Conservation (phyloP, 176 grass and related monocot genomes). For the Paspalum vaginatum region DNA sequence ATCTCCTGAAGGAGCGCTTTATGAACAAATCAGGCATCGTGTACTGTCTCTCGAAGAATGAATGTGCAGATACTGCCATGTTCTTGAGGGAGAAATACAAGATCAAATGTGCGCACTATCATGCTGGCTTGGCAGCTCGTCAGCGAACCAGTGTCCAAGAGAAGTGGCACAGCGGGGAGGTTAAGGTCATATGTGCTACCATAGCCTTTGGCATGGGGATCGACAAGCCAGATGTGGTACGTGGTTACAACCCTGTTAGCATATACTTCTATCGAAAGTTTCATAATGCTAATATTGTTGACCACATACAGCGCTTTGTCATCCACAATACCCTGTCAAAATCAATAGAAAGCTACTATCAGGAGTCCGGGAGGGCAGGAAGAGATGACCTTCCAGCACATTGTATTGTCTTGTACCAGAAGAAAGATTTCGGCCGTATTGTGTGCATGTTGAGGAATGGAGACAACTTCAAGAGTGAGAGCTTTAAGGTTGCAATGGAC, state of each 20-base stretch:
- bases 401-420: slow-evolving; percentile 75
- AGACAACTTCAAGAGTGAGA: slow-evolving; percentile 53
- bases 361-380: slow-evolving; percentile 88
- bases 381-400: slow-evolving; percentile 70
- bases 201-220: slow-evolving; percentile 99
- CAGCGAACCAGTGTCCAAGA: slow-evolving; percentile 71
- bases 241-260: slow-evolving; percentile 3
- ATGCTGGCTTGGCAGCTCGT: slow-evolving; percentile 68
- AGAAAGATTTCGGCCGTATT: slow-evolving; percentile 85
- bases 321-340: slow-evolving; percentile 91
- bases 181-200: slow-evolving; percentile 81
- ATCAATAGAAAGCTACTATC: slow-evolving; percentile 98
- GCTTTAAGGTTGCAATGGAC: slow-evolving; percentile 75
- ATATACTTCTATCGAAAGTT: neutral
- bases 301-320: slow-evolving; percentile 66
- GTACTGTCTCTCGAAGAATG: slow-evolving; percentile 88
- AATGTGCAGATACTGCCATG: slow-evolving; percentile 83
- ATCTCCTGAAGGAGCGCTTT: slow-evolving; percentile 75
- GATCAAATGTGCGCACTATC: slow-evolving; percentile 75
- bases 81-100: slow-evolving; percentile 83
- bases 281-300: slow-evolving; percentile 19
- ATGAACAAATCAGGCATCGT: slow-evolving; percentile 77
- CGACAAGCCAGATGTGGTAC: slow-evolving; percentile 91
- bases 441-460: slow-evolving; percentile 83
- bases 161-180: slow-evolving; percentile 88